phyloP scores from a whole-genome alignment of 352 stramenopile species.

The Phytopythium aichiense region DNA sequence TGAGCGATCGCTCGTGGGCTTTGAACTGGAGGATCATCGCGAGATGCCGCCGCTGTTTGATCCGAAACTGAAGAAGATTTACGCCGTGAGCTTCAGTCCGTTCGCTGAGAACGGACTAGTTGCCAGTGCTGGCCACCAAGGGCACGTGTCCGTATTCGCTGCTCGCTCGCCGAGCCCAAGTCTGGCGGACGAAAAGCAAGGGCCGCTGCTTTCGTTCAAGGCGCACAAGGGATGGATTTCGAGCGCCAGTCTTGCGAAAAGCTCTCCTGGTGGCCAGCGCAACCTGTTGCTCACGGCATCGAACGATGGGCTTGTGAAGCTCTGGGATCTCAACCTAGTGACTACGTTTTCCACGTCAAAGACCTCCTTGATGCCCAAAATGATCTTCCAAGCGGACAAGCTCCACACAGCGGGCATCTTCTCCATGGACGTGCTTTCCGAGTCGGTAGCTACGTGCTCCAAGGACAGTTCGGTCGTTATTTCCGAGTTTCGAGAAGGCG shows the following conservation, averaged over 20 bases:
- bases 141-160: constrained; percentile 43
- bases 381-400: constrained; percentile 20
- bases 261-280: constrained; percentile 5
- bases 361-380: constrained; percentile 14
- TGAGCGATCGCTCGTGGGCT: constrained; percentile 14
- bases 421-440: constrained; percentile 28
- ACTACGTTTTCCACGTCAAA: constrained; percentile 8
- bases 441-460: constrained; percentile 41
- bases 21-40: constrained; percentile 13
- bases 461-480: constrained; percentile 44
- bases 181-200: constrained; percentile 9
- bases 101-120: constrained; percentile 35
- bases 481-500: constrained; percentile 21
- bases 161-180: constrained; percentile 1
- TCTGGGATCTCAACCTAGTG: constrained; percentile 52
- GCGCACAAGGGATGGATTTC: constrained; percentile 53
- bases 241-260: constrained; percentile 33
- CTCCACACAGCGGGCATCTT: constrained; percentile 48
- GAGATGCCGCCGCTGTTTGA: constrained; percentile 21
- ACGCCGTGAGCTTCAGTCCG: constrained; percentile 39
- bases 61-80: constrained; percentile 34
- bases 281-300: constrained; percentile 45
- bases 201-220: constrained; percentile 48
- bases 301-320: constrained; percentile 45
- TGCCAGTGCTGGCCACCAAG: constrained; percentile 35